Conservation (phyloP, 305 asterid genomes). For the Fraxinus sp. region DNA sequence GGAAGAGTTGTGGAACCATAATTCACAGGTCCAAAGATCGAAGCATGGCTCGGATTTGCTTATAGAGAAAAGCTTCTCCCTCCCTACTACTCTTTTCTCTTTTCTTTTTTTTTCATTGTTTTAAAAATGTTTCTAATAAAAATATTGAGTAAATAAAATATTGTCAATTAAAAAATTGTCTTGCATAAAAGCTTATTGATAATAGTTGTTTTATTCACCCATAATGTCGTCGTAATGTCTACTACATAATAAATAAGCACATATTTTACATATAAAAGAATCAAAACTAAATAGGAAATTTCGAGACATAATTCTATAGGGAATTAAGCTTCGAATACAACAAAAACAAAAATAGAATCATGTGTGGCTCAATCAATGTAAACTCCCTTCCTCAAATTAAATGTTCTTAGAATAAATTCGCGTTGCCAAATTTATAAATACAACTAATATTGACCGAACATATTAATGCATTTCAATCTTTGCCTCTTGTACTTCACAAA, state of each 20-base stretch:
- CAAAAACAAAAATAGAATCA: background rate
- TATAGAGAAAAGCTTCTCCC: background rate
- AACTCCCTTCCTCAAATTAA: background rate
- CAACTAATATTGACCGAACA: background rate
- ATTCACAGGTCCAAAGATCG: no score
- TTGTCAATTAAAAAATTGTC: no score
- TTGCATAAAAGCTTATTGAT: no score
- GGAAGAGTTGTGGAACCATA: conserved; percentile 72
- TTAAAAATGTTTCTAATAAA: no score
- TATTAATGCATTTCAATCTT: background rate
- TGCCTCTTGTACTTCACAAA: background rate
- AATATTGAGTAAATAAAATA: background rate
- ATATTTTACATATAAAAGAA: no score
- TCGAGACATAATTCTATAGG: background rate
- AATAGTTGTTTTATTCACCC: no score
- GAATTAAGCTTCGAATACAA: background rate
- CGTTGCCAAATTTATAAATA: background rate
- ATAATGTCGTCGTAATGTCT: no score
- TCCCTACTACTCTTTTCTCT: background rate
- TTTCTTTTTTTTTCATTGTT: background rate
- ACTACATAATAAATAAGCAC: no score
- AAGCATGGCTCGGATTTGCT: no score
- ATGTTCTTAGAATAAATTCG: background rate
- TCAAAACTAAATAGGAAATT: background rate
- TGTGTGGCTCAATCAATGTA: background rate